Conservation (phyloP, 139 green algal species). For the Chlamydomonas urium region DNA sequence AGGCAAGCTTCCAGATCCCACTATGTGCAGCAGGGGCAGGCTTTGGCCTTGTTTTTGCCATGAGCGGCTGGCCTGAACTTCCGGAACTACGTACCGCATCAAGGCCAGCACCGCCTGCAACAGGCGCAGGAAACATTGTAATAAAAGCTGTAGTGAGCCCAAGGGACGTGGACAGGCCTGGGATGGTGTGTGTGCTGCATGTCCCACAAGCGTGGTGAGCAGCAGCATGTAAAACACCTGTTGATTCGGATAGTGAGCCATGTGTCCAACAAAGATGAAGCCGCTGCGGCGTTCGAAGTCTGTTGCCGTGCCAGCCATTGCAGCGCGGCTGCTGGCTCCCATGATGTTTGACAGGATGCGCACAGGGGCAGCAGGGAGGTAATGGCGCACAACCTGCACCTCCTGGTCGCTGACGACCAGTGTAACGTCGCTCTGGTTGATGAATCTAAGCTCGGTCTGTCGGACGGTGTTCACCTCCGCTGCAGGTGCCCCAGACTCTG, state of each 20-base stretch:
- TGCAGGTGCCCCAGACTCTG: background rate
- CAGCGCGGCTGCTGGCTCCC: background rate
- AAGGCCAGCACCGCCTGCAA: background rate
- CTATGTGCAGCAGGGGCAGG: background rate
- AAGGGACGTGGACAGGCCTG: background rate
- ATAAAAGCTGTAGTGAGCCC: background rate
- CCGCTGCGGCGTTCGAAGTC: background rate
- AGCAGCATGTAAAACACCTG: background rate
- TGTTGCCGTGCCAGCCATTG: background rate
- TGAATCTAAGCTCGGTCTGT: background rate
- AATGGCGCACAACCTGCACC: background rate
- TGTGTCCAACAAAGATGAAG: slow-evolving; percentile 5
- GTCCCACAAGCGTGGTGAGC: background rate
- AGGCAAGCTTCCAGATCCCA: background rate
- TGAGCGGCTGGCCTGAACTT: background rate
- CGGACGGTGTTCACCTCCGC: background rate
- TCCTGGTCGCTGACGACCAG: slow-evolving; percentile 6
- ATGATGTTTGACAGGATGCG: background rate
- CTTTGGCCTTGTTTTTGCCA: background rate
- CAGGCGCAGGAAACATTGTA: background rate
- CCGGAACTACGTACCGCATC: background rate
- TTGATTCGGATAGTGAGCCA: background rate
- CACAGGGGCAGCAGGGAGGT: background rate
- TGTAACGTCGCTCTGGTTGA: background rate
- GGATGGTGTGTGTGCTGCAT: background rate